Evolutionary conservation across 2,329 filamentous ascomycete species (phyloP).

Genomic region (Neoarthrinium moseri): DNA sequence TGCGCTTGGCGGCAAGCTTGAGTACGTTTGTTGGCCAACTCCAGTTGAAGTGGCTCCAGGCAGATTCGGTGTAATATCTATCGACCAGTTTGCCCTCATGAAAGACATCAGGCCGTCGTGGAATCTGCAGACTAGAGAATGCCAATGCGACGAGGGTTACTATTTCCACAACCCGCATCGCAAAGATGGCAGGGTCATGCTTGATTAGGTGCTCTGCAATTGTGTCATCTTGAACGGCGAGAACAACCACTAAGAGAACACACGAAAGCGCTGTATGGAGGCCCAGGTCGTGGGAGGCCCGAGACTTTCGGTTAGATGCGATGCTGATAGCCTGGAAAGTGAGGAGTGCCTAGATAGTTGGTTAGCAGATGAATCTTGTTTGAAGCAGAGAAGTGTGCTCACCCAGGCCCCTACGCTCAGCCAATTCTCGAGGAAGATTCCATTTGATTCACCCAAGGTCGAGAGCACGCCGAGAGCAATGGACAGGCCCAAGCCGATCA

Average conservation of each 20-base stretch:
- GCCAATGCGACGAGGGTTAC: constrained; percentile 41
- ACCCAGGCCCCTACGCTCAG: constrained; percentile 63
- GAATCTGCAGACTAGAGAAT: constrained; percentile 53
- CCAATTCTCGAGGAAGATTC: constrained; percentile 55
- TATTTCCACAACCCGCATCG: constrained; percentile 49
- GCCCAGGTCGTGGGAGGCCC: constrained; percentile 53
- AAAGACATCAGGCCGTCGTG: constrained; percentile 67
- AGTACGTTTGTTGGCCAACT: constrained; percentile 61
- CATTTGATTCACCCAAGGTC: constrained; percentile 36
- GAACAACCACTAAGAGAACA: constrained; percentile 39
- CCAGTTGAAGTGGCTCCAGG: constrained; percentile 63
- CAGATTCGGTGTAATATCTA: constrained; percentile 58
- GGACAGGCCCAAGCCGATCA: constrained; percentile 53
- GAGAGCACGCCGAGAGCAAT: constrained; percentile 55
- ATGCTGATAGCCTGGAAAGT: constrained; percentile 51
- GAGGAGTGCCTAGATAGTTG: constrained; percentile 43
- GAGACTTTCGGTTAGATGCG: constrained; percentile 46
- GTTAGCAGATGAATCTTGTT: constrained; percentile 11
- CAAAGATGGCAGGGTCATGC: constrained; percentile 33
- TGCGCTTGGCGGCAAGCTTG: constrained; percentile 52
- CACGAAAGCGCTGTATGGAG: constrained; percentile 49
- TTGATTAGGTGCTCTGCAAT: constrained; percentile 33
- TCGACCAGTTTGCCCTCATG: constrained; percentile 61
- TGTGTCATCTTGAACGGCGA: constrained; percentile 43
- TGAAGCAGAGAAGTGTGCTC: constrained; percentile 30